Evolutionary conservation across 345 rosid species (phyloP).

Genomic region (Cardamine chenopodiifolia): DNA sequence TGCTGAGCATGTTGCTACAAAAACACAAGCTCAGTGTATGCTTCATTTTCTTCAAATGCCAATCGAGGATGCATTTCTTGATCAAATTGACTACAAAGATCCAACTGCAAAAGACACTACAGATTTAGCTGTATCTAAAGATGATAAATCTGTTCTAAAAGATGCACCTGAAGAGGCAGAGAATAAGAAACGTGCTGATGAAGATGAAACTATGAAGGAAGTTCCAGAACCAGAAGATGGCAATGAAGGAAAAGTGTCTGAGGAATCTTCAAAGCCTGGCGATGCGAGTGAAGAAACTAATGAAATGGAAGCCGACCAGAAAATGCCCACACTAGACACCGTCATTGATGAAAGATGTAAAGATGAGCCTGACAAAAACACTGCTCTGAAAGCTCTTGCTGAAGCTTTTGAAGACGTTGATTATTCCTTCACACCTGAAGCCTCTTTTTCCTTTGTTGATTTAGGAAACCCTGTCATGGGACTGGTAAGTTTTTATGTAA

Average conservation of each 20-base stretch:
- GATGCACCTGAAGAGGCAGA: conserved; percentile 61
- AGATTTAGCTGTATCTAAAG: conserved; percentile 41
- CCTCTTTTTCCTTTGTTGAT: conserved; percentile 76
- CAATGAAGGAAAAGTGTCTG: conserved; percentile 47
- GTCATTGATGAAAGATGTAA: conserved; percentile 46
- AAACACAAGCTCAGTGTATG: conserved; percentile 95
- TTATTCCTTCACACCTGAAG: conserved; percentile 62
- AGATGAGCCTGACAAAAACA: conserved; percentile 51
- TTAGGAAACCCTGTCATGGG: conserved; percentile 98
- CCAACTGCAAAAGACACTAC: conserved; percentile 53
- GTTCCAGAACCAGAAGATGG: conserved; percentile 58
- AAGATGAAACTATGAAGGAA: conserved; percentile 56
- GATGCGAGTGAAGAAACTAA: conserved; percentile 43
- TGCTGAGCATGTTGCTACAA: conserved; percentile 99
- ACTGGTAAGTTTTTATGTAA: conserved; percentile 63
- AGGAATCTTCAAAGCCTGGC: conserved; percentile 51
- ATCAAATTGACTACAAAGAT: conserved; percentile 50
- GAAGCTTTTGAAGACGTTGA: conserved; percentile 95
- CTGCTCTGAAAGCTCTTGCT: conserved; percentile 70
- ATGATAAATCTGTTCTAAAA: conserved; percentile 49
- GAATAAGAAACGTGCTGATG: conserved; percentile 54
- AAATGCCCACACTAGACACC: conserved; percentile 49
- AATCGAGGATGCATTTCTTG: conserved; percentile 80
- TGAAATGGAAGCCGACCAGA: conserved; percentile 46
- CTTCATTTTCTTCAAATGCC: conserved; percentile 99